phyloP scores from a whole-genome alignment of 768 basidiomycete species.

The Agrocybe praecox region DNA sequence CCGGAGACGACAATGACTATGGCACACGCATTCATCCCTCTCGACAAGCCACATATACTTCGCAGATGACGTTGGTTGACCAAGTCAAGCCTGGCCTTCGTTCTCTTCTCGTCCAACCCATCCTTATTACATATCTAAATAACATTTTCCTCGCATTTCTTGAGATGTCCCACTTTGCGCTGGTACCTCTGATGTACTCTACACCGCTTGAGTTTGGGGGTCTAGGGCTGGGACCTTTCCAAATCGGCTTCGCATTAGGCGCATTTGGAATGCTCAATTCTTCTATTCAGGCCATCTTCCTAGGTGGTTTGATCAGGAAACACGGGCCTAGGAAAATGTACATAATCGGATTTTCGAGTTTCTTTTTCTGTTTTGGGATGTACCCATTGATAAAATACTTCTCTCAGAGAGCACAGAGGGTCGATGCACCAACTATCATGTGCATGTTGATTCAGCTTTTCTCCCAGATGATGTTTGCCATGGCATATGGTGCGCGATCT shows the following conservation, averaged over 20 bases:
- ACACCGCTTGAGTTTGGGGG: constrained; percentile 66
- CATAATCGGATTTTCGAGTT: constrained; percentile 28
- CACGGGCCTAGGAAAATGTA: constrained; percentile 30
- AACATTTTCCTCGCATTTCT: constrained; percentile 37
- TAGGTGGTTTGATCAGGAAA: constrained; percentile 17
- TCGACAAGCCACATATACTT: neutral
- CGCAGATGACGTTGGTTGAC: neutral
- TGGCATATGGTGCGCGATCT: constrained; percentile 12
- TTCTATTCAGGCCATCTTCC: constrained; percentile 14
- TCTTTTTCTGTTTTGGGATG: constrained; percentile 26
- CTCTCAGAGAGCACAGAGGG: constrained; percentile 32
- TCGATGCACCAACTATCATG: constrained; percentile 31
- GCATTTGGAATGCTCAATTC: constrained; percentile 28
- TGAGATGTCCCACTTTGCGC: constrained; percentile 37
- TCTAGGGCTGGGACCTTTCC: constrained; percentile 61
- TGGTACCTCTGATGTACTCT: constrained; percentile 49
- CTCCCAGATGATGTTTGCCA: constrained; percentile 26
- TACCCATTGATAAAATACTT: constrained; percentile 38
- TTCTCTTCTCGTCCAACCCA: neutral
- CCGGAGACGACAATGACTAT: constrained; percentile 9
- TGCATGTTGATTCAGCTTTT: constrained; percentile 36
- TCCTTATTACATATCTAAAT: constrained; percentile 12
- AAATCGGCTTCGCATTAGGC: constrained; percentile 57
- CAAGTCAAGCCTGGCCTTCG: neutral
- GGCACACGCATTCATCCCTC: constrained; percentile 5